Evolutionary conservation across 2,329 filamentous ascomycete genomes (phyloP).

Genomic region (Aspergillus neoniger): DNA sequence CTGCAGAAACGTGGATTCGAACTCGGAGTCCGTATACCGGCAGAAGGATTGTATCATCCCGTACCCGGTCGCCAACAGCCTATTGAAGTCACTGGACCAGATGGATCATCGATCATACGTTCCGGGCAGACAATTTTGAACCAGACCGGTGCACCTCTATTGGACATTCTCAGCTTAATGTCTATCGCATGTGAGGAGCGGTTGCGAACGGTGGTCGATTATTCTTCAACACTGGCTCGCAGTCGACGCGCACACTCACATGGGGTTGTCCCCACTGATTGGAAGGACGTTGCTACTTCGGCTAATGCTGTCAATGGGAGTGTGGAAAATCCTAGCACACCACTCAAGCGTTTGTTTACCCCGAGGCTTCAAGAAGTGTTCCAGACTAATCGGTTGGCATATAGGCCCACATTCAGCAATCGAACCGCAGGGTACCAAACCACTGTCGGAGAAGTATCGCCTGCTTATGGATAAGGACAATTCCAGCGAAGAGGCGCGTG

Average conservation of each 20-base stretch:
- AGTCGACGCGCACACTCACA: slow-evolving; percentile 77
- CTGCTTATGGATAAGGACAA: slow-evolving; percentile 67
- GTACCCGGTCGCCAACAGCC: slow-evolving; percentile 45
- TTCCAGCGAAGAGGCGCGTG: slow-evolving; percentile 70
- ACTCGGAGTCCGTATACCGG: slow-evolving; percentile 60
- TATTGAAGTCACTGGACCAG: slow-evolving; percentile 58
- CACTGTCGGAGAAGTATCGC: slow-evolving; percentile 57
- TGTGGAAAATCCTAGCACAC: slow-evolving; percentile 37
- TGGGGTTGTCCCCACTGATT: slow-evolving; percentile 74
- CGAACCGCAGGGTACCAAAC: slow-evolving; percentile 46
- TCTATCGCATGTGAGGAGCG: slow-evolving; percentile 82
- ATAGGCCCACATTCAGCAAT: slow-evolving; percentile 41
- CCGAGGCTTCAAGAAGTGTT: not conserved
- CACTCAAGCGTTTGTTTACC: slow-evolving; percentile 43
- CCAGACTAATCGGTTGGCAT: slow-evolving; percentile 18
- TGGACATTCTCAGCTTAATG: slow-evolving; percentile 79
- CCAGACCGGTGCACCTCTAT: slow-evolving; percentile 66
- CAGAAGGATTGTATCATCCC: slow-evolving; percentile 55
- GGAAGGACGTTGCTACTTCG: slow-evolving; percentile 66
- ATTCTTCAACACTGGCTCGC: slow-evolving; percentile 69
- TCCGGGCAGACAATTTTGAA: slow-evolving; percentile 71
- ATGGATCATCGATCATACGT: slow-evolving; percentile 64
- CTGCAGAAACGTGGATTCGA: slow-evolving; percentile 61
- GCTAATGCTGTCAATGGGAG: slow-evolving; percentile 36
- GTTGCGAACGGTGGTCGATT: slow-evolving; percentile 73